Evolutionary conservation across 768 basidiomycete species (phyloP), one percentile per base, ranked within the genome.

Genomic region (Clavaria fumosa): DNA sequence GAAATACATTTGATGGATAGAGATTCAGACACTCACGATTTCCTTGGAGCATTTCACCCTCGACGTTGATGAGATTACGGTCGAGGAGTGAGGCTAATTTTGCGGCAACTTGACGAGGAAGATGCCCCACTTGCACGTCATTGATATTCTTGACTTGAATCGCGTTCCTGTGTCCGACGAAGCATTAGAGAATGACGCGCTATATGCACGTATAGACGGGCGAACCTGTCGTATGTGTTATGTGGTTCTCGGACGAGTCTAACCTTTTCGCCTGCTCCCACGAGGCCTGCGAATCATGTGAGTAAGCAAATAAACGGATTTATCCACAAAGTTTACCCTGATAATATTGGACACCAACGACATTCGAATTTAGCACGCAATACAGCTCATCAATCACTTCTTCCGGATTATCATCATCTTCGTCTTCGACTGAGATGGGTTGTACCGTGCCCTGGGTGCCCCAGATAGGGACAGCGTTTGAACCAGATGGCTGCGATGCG

Each of bases 281-380:
- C 88, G 38, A 90, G 48, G 21, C 85, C 88, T 75, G 39, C n/a
- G 23, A n/a, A 15, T 33, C 14, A 24, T 6, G 40, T 49, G 20
- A 37, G 26, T 14, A 18, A 17, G 24, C 44, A 32, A 34, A 42
- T 10, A 32, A 19, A 14, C 48, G 3, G 21, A 14, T n/a, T n/a
- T 45, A 37, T 28, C 5, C 19, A 31, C 30, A 18, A 12, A 31
- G 45, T 54, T 1, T 23, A 72, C 79, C 79, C 50, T 62, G 62
- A 50, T 90, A 90, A 49, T 90, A 86, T 50, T 85, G 83, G 10
- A 90, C 61, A 0, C 88, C 88, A 0, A 90, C 88, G 7, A 86
- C 70, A 33, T 68, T 75, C 0, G 78, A 68, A 3, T 53, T 53
- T 49, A 75, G 35, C 10, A 57, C 62, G 30, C 73, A 68, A 50